Conservation (phyloP, 257 asterid species). For the Lycium barbarum region DNA sequence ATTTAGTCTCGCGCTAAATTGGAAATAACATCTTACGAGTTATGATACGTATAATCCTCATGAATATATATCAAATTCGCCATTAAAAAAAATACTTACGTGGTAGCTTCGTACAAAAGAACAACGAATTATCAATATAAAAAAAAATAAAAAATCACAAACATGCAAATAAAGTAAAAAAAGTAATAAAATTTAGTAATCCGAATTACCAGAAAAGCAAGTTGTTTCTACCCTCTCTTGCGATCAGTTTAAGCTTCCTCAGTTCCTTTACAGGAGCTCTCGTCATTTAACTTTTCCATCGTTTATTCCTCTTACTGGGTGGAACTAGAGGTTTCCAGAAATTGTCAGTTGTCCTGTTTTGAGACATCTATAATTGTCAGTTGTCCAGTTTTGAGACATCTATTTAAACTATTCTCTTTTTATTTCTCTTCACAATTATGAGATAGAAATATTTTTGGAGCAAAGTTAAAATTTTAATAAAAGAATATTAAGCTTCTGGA, state of each 20-base stretch:
- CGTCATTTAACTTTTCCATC: neutral
- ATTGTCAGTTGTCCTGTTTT: too few species aligned
- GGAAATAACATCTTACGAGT: neutral
- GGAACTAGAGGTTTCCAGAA: neutral
- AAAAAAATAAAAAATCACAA: neutral
- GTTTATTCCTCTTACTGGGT: neutral
- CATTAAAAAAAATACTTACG: neutral
- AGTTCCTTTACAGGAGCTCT: neutral
- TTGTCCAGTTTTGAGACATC: too few species aligned
- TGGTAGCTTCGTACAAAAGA: neutral
- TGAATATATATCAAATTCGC: neutral
- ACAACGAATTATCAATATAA: too few species aligned
- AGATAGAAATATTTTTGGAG: too few species aligned
- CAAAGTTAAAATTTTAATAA: too few species aligned
- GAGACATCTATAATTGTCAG: too few species aligned
- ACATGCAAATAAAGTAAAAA: neutral
- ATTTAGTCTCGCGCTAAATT: neutral
- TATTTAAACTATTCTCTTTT: too few species aligned
- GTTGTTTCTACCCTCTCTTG: neutral
- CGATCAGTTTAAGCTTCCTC: neutral
- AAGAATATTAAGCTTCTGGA: too few species aligned
- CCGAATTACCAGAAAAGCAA: too few species aligned
- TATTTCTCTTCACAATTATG: too few species aligned
- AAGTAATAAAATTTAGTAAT: too few species aligned
- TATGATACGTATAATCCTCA: neutral